Evolutionary conservation across 768 basidiomycete genomes (phyloP).

Genomic region (Mycena sanguinolenta): DNA sequence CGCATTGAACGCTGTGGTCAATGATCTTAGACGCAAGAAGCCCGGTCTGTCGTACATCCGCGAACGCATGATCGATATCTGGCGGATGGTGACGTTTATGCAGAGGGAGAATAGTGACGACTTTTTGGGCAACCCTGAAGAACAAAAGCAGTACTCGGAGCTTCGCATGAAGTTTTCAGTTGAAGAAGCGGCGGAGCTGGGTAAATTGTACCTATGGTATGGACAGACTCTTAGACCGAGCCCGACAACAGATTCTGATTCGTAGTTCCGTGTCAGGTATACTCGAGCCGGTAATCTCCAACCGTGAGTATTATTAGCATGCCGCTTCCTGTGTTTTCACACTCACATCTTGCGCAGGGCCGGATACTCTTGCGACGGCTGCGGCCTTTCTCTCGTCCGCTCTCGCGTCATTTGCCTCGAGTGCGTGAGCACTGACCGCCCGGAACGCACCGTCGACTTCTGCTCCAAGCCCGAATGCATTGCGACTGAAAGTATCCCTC

Average conservation of each 20-base stretch:
- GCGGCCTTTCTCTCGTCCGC: neutral
- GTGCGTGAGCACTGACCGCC: constrained; percentile 12
- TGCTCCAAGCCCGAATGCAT: constrained; percentile 28
- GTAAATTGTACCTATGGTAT: constrained; percentile 21
- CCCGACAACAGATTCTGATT: neutral
- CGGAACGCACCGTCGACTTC: constrained; percentile 19
- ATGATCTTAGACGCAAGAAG: constrained; percentile 4
- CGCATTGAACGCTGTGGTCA: constrained; percentile 3
- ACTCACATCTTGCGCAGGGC: neutral
- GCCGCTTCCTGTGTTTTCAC: no score
- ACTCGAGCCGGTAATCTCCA: constrained; percentile 11
- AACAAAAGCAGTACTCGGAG: constrained; percentile 8
- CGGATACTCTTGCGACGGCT: constrained; percentile 15
- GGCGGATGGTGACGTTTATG: neutral
- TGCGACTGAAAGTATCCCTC: neutral
- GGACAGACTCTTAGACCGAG: no score
- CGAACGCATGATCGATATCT: constrained; percentile 12
- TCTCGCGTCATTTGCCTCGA: constrained; percentile 27
- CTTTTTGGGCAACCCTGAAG: neutral
- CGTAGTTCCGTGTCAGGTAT: neutral
- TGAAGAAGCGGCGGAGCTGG: constrained; percentile 9
- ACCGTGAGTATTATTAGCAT: constrained; percentile 22
- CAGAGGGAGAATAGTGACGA: neutral
- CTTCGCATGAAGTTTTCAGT: constrained; percentile 12
- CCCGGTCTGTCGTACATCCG: neutral